Base-by-base conservation (phyloP, 2,329 filamentous ascomycete genomes). In the Aaosphaeria arxii region DNA sequence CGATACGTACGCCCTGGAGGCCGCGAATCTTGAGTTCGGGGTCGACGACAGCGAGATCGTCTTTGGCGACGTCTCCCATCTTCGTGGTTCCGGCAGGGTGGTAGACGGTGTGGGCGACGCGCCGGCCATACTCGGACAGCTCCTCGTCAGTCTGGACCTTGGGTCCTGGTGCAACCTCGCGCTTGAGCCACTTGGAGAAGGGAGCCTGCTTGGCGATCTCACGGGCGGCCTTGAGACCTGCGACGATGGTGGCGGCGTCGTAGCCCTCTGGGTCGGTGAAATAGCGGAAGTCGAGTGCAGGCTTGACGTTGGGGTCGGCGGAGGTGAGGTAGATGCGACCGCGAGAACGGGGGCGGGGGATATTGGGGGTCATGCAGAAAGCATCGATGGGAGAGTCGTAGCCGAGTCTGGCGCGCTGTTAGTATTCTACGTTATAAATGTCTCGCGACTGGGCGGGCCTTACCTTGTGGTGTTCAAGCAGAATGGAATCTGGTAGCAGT, bases 401-500 rank as follows among this genome's bases (percentile, higher is more conserved):
- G 57, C 90, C 90, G 7, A 96, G 80, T 38, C 75, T 70, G 13
- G 17, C n/a, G 4, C 4, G 36, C 32, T 5, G 28, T 11, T 17
- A 11, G 33, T 24, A 44, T 42, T 28, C n/a, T 13, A 30, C 6
- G 17, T 5, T 31, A 7, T 4, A 3, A 17, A 1, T 11, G n/a
- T 39, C 17, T 24, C 17, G 17, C 17, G 17, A 24, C 17, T 24
- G 17, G 17, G 17, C 17, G 17, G 5, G 33, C 41, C 62, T 56
- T 66, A 71, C 68, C 88, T 85, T 47, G 80, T 75, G 1, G 90
- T 96, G 79, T 95, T 95, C 58, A 91, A 83, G 53, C 86, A 88
- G 74, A 95, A 95, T 46, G 90, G 90, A 58, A 95, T 95, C 74
- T 95, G 91, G 77, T 95, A 95, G 81, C 90, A 95, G 76, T 95